Evolutionary conservation across 257 asterid genomes (phyloP), one percentile per base, ranked within the genome.

Genomic region (Ligustrum vulgare): DNA sequence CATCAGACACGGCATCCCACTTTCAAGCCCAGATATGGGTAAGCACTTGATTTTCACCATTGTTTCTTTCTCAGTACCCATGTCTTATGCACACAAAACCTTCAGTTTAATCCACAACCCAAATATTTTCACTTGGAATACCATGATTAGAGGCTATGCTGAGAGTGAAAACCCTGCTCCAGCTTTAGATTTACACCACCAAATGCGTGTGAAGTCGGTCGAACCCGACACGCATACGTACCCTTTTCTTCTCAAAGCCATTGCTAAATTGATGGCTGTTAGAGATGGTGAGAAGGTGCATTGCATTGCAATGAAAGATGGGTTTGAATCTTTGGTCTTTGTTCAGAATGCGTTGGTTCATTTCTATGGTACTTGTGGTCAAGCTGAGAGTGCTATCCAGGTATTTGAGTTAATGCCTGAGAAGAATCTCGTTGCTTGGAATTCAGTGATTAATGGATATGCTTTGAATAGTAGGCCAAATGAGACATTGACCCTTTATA

Each of bases 81-180:
- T 92, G 93, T 41, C 58, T 3, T 92, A 92, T 69, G 93, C 92
- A 63, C 89, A 72, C 23, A 79, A 73, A n/a, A 22, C 89, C 84
- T 90, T 92, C 82, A 81, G 81, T 75, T 71, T 76, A 79, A 89
- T 92, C 79, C 72, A 83, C 32, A 71, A 75, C 62, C 96, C 96
- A 28, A 86, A 85, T 78, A 79, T 92, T 1, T 92, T 92, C 80
- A 89, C 95, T 56, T 92, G 93, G 93, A 89, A 88, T 28, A 90
- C 96, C 4, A 87, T 92, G 89, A 87, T 92, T 80, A 85, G 95
- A 81, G 96, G 96, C 51, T 90, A 92, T 69, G 96, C 97, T 0
- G 97, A 92, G 87, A 86, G 93, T 70, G 87, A 80, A 2, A 85
- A 90, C 78, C 95, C 97, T 2, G 51, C 82, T 60, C 88, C 91